phyloP scores from a whole-genome alignment of 2,329 filamentous ascomycete genomes.

The Onygenales sp. region DNA sequence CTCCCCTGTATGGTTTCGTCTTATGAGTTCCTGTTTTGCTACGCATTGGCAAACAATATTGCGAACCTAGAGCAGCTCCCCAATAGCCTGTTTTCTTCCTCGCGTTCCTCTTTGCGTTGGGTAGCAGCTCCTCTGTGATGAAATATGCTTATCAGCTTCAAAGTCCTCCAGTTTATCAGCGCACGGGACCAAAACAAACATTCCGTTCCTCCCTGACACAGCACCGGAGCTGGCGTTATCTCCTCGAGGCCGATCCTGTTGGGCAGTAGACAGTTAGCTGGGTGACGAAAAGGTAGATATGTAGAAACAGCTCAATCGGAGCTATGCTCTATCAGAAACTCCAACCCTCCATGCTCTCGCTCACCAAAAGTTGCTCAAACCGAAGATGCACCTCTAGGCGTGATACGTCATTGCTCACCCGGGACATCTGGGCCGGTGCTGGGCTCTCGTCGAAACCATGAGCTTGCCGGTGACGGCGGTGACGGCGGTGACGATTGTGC shows the following conservation, averaged over 20 bases:
- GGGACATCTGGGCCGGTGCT: conserved; percentile 16
- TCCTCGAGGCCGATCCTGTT: background rate
- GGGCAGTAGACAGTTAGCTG: too few relatives aligned
- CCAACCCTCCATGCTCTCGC: too few relatives aligned
- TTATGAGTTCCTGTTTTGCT: background rate
- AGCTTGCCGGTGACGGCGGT: background rate
- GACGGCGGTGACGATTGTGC: background rate
- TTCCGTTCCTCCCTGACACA: background rate
- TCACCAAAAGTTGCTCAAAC: background rate
- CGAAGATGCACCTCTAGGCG: conserved; percentile 1
- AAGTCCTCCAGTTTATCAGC: too few relatives aligned
- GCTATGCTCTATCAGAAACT: too few relatives aligned
- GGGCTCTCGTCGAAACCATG: background rate
- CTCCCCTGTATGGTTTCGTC: background rate
- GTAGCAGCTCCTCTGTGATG: background rate
- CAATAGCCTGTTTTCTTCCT: conserved; percentile 9
- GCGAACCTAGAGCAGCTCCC: conserved; percentile 1
- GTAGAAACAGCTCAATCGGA: too few relatives aligned
- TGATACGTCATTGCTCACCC: conserved; percentile 13
- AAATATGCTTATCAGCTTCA: too few relatives aligned
- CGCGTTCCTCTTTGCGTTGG: background rate
- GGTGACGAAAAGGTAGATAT: too few relatives aligned
- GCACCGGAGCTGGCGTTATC: background rate
- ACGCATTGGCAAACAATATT: background rate
- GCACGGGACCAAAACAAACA: background rate